Evolutionary conservation across 495 filamentous ascomycete species (phyloP), one percentile per base, ranked within the genome.

Genomic region (Aspergillus campestris): DNA sequence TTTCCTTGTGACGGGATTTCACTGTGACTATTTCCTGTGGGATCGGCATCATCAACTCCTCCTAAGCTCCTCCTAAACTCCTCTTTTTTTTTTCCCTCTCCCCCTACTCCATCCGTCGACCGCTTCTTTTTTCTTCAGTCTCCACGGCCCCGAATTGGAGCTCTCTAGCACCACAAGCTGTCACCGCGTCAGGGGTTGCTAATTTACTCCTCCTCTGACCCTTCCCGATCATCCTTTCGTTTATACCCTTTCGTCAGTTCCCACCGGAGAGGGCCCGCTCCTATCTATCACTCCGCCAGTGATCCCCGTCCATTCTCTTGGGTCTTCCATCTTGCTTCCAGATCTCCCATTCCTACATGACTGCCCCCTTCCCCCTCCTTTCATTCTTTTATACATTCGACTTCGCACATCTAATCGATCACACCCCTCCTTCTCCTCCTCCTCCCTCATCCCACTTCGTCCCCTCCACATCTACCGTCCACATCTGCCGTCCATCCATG

Each of bases 131-230:
- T 8, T 38, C 11, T 40, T 38, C 55, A 49, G 63, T 68, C 65
- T 60, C 68, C 68, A 70, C 68, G 66, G 53, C 59, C 59, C 45
- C 41, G 31, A 54, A 52, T 53, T 47, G 50, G 55, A 14, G 34
- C 44, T 37, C 38, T 45, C 39, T 33, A 50, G 47, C 40, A 45
- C 46, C 42, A 57, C 57, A 47, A 67, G 61, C 64, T 66, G 66
- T 68, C 63, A 68, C 51, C 59, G 62, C 60, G 60, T 69, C 64
- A 69, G 67, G 66, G 64, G 65, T 24, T 24, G 18, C 18, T 24
- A 24, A 24, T 24, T 24, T 24, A 24, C 60, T 71, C 33, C 47
- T 40, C 35, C 37, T 28, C 32, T 48, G 55, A 52, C 59, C 54
- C 57, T 60, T n/a, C n/a, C 51, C 53, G 58, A 64, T 67, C 62